Evolutionary conservation across 2,329 filamentous ascomycete genomes (phyloP).

Genomic region (Fonsecaea multimorphosa): DNA sequence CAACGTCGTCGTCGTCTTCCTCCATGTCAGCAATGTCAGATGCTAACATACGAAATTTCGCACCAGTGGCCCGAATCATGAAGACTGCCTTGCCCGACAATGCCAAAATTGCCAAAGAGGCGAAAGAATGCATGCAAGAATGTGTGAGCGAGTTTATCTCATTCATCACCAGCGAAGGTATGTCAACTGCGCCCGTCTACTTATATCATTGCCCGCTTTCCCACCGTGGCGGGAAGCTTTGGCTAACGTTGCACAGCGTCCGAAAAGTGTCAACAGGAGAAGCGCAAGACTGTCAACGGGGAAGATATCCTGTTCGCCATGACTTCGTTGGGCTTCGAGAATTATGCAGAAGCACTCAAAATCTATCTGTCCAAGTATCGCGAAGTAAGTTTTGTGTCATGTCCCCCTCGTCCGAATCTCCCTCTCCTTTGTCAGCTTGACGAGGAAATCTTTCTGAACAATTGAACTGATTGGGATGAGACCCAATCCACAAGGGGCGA

Average conservation of each 20-base stretch:
- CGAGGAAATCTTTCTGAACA: conserved; percentile 55
- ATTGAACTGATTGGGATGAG: conserved; percentile 64
- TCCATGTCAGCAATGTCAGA: conserved; percentile 59
- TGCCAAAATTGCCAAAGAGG: conserved; percentile 98
- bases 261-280: conserved; percentile 99
- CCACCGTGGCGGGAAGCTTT: conserved; percentile 25
- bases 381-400: conserved; percentile 72
- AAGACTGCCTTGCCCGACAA: conserved; percentile 97
- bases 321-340: conserved; percentile 98
- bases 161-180: conserved; percentile 99
- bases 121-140: conserved; percentile 99
- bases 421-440: conserved; percentile 38
- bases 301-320: conserved; percentile 99
- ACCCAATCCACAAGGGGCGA: conserved; percentile 78
- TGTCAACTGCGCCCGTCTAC: background rate
- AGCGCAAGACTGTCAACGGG: conserved; percentile 98
- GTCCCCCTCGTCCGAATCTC: conserved; percentile 33
- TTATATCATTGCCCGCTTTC: conserved; percentile 1
- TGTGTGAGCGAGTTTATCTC: conserved; percentile 99
- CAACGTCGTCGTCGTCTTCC: conserved; percentile 47
- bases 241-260: conserved; percentile 68
- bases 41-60: conserved; percentile 94
- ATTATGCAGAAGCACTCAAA: conserved; percentile 96
- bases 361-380: conserved; percentile 98
- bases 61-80: conserved; percentile 98